Conservation (phyloP, 352 stramenopile species). For the Phytophthora chlamydospora region DNA sequence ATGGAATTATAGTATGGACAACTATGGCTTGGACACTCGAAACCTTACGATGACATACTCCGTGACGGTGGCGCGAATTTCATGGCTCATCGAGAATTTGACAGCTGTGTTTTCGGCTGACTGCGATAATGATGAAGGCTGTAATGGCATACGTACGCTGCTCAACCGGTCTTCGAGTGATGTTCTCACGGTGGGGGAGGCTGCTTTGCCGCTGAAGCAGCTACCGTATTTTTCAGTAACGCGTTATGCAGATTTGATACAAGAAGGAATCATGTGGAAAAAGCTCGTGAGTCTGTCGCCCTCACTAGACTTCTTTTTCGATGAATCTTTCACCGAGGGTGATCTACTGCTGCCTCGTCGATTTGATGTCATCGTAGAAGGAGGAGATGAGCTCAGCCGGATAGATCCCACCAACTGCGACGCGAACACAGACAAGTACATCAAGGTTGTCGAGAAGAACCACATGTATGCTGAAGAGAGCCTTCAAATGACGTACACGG, state of each 20-base stretch:
- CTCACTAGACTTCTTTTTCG: too few species aligned
- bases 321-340: not conserved
- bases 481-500: constrained; percentile 34
- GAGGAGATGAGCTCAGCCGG: not conserved
- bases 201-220: constrained; percentile 1
- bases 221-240: not conserved
- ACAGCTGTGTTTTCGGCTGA: too few species aligned
- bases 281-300: not conserved
- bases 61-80: too few species aligned
- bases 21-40: too few species aligned
- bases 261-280: too few species aligned
- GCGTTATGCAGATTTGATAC: too few species aligned
- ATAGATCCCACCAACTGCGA: constrained; percentile 3
- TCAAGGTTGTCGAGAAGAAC: constrained; percentile 28
- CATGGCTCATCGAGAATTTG: too few species aligned
- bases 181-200: not conserved
- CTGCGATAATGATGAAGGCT: too few species aligned
- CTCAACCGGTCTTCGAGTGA: not conserved
- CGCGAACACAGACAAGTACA: constrained; percentile 6
- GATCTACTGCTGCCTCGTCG: constrained; percentile 16
- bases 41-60: too few species aligned
- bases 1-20: too few species aligned
- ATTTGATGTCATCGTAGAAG: not conserved
- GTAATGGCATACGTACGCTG: too few species aligned
- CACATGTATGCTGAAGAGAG: constrained; percentile 40